phyloP scores from a whole-genome alignment of 2,329 filamentous ascomycete species.

The Colletotrichum theobromicola region DNA sequence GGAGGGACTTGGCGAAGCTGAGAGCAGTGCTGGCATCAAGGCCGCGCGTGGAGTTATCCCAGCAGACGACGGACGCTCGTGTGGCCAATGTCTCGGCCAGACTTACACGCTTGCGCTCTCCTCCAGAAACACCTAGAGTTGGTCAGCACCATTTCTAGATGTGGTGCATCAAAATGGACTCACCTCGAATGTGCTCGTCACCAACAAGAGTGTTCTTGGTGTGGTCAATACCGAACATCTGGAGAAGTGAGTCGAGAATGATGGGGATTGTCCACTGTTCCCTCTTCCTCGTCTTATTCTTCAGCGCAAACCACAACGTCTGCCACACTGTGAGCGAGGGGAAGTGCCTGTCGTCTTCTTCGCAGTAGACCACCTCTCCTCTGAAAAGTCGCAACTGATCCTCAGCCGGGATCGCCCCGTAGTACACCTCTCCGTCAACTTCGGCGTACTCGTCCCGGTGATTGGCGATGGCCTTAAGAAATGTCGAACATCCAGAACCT shows the following conservation, averaged over 20 bases:
- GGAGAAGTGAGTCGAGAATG: constrained; percentile 73
- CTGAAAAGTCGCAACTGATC: constrained; percentile 73
- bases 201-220: constrained; percentile 78
- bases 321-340: constrained; percentile 78
- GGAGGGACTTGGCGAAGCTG: constrained; percentile 74
- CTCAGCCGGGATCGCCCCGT: constrained; percentile 72
- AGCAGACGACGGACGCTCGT: constrained; percentile 75
- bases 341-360: constrained; percentile 79
- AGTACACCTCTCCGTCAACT: constrained; percentile 73
- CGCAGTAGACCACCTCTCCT: constrained; percentile 80
- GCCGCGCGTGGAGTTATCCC: constrained; percentile 84
- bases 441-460: constrained; percentile 68
- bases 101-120: constrained; percentile 80
- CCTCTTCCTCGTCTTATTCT: constrained; percentile 76
- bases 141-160: not conserved
- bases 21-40: constrained; percentile 80
- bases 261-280: constrained; percentile 68
- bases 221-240: constrained; percentile 80
- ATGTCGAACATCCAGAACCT: constrained; percentile 77
- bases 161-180: not conserved
- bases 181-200: constrained; percentile 72
- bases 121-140: constrained; percentile 65
- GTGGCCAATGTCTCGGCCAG: constrained; percentile 80
- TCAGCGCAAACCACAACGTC: constrained; percentile 75
- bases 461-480: constrained; percentile 78